A percentile compares a stretch with the other conserved stretches of the same genome.
These are phyloP conservation scores for Triticum dicoccoides DNA, from an alignment of 176 grass and related monocot genomes.

Conservation along the genomic window DNA sequence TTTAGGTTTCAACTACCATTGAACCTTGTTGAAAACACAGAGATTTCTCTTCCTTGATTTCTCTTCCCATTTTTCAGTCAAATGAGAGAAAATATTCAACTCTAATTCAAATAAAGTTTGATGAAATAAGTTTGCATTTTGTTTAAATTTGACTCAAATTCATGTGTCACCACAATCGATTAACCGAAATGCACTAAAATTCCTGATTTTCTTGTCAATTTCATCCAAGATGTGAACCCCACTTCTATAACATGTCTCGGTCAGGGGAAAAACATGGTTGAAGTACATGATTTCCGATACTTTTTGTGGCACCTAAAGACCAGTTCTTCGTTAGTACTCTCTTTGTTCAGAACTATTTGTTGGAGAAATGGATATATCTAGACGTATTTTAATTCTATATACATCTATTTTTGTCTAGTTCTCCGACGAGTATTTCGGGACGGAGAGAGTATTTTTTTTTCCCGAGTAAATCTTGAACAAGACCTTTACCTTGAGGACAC, in stretches of 20 bases:
- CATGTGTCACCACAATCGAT: not conserved
- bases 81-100: not conserved
- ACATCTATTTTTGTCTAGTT: too few relatives aligned
- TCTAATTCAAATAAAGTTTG: not conserved
- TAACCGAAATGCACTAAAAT: not conserved
- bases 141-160: not conserved
- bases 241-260: too few relatives aligned
- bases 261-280: too few relatives aligned
- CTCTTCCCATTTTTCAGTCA: not conserved
- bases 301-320: not conserved
- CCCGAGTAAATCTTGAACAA: too few relatives aligned
- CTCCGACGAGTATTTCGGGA: too few relatives aligned
- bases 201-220: not conserved
- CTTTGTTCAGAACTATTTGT: too few relatives aligned
- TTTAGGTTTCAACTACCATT: not conserved
- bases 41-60: not conserved
- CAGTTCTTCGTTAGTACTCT: too few relatives aligned
- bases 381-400: too few relatives aligned
- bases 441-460: too few relatives aligned
- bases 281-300: not conserved
- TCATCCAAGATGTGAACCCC: not conserved
- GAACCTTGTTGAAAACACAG: not conserved
- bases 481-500: constrained; percentile 56
- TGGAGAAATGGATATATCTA: too few relatives aligned
- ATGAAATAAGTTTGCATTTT: not conserved